These are phyloP conservation scores for Erythrophleum ivorense DNA, from an alignment of 331 rosid species.

Conservation along the genomic window DNA sequence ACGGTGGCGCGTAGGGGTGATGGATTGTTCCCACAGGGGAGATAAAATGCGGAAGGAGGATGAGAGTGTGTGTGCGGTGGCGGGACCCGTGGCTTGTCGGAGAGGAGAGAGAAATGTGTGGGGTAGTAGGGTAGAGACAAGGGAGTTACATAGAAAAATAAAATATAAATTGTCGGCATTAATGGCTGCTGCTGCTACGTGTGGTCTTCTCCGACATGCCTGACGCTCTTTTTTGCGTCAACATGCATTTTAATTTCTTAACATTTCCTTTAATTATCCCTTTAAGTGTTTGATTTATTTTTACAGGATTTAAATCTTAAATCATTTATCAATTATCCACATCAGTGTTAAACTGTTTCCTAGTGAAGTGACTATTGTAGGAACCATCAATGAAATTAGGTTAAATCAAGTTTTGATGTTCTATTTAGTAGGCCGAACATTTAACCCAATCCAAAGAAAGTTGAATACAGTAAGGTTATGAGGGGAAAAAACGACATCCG, in stretches of 20 bases:
- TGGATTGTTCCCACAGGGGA: too few species aligned
- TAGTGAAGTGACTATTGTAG: not conserved
- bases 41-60: not conserved
- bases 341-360: not conserved
- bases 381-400: not conserved
- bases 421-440: not conserved
- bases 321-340: not conserved
- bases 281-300: not conserved
- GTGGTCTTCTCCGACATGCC: constrained; percentile 61
- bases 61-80: not conserved
- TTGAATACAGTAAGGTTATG: not conserved
- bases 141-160: constrained; percentile 49
- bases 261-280: not conserved
- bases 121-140: constrained; percentile 43
- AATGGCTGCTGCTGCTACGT: constrained; percentile 62
- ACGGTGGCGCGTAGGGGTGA: not conserved
- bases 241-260: constrained; percentile 27
- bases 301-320: not conserved
- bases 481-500: not conserved
- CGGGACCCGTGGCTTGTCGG: not conserved
- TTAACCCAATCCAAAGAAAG: not conserved
- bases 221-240: constrained; percentile 60
- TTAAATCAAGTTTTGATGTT: not conserved
- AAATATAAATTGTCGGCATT: constrained; percentile 68
- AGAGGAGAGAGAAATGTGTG: constrained; percentile 1